These are phyloP conservation scores for Asterophora parasitica DNA, from an alignment of 768 basidiomycete genomes.

Conservation along the genomic window DNA sequence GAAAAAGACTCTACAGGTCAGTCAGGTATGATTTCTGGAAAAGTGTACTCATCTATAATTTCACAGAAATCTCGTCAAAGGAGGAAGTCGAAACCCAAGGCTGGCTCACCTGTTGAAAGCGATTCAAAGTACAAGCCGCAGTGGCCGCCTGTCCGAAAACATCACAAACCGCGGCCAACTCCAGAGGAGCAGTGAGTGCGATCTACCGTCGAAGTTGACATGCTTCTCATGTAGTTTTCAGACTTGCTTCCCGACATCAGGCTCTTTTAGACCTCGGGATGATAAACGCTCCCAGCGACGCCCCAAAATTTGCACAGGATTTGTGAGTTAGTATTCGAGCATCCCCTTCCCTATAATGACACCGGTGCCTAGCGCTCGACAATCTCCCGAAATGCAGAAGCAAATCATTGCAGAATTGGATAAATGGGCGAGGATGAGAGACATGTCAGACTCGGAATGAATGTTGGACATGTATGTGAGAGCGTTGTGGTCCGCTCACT, in stretches of 20 bases:
- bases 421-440: constrained; percentile 20
- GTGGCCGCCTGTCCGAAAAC: constrained; percentile 65
- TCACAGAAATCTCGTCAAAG: constrained; percentile 29
- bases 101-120: constrained; percentile 17
- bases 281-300: constrained; percentile 46
- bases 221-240: constrained; percentile 20
- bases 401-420: constrained; percentile 41
- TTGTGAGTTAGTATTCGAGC: constrained; percentile 45
- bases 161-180: constrained; percentile 45
- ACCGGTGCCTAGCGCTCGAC: constrained; percentile 29
- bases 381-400: constrained; percentile 36
- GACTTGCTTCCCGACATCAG: constrained; percentile 48
- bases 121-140: constrained; percentile 39
- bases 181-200: constrained; percentile 46
- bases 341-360: constrained; percentile 1
- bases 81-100: constrained; percentile 18
- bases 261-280: constrained; percentile 62
- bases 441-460: constrained; percentile 12
- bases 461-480: no score
- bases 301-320: constrained; percentile 54
- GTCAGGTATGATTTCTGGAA: no score
- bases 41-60: background rate
- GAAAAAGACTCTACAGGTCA: constrained; percentile 47
- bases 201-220: background rate
- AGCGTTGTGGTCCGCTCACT: no score